phyloP scores from a whole-genome alignment of 768 basidiomycete genomes.

The Russula sp. region DNA sequence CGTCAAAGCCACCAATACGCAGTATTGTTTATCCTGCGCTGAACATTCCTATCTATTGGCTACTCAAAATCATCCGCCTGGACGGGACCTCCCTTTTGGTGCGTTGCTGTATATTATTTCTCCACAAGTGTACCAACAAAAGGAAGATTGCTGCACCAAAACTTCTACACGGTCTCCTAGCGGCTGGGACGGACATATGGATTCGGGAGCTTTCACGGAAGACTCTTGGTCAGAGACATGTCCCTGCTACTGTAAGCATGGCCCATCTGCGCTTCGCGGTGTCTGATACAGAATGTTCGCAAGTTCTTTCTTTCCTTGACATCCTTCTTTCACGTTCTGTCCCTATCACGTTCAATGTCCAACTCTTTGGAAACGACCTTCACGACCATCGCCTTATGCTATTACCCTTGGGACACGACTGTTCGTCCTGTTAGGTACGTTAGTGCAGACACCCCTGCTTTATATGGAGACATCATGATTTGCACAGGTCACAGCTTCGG shows the following conservation, averaged over 20 bases:
- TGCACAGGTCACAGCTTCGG: constrained; percentile 31
- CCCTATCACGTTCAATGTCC: constrained; percentile 82
- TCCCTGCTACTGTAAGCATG: constrained; percentile 54
- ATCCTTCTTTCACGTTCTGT: constrained; percentile 82
- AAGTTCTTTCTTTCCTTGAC: constrained; percentile 77
- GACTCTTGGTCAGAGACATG: constrained; percentile 53
- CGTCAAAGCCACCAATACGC: constrained; percentile 58
- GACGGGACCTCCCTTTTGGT: constrained; percentile 60
- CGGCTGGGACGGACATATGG: constrained; percentile 76
- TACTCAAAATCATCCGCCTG: constrained; percentile 50
- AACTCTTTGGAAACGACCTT: constrained; percentile 91
- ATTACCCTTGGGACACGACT: constrained; percentile 63
- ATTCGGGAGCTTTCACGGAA: constrained; percentile 54
- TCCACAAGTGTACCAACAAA: neutral
- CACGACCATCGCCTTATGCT: constrained; percentile 66
- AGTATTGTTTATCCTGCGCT: constrained; percentile 77
- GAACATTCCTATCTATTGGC: constrained; percentile 74
- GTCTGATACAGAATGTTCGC: neutral
- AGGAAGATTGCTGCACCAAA: constrained; percentile 70
- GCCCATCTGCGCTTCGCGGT: neutral
- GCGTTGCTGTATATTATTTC: constrained; percentile 29
- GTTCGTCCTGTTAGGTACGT: constrained; percentile 23
- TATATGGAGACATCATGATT: constrained; percentile 6
- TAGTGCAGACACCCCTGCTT: neutral
- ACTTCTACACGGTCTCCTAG: constrained; percentile 66